phyloP scores from a whole-genome alignment of 2,329 filamentous ascomycete species.

The Apiospora pterosperma region DNA sequence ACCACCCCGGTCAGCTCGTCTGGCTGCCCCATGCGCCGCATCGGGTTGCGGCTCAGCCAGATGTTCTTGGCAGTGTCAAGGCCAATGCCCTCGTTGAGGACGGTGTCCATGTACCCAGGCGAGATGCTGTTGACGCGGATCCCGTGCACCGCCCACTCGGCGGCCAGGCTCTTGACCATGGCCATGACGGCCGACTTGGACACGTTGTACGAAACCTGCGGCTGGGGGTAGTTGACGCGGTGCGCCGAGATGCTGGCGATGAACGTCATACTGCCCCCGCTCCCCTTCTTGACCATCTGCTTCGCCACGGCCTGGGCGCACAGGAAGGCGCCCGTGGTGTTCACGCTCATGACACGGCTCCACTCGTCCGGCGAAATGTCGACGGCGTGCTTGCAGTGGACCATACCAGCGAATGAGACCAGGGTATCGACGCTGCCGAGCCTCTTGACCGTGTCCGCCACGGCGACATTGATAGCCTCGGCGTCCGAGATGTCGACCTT shows the following conservation, averaged over 20 bases:
- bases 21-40: slow-evolving; percentile 61
- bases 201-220: slow-evolving; percentile 69
- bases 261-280: slow-evolving; percentile 61
- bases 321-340: slow-evolving; percentile 68
- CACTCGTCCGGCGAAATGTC: slow-evolving; percentile 58
- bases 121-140: slow-evolving; percentile 69
- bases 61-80: slow-evolving; percentile 48
- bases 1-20: slow-evolving; percentile 62
- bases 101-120: slow-evolving; percentile 76
- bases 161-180: slow-evolving; percentile 62
- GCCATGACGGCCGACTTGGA: slow-evolving; percentile 65
- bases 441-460: slow-evolving; percentile 26
- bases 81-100: slow-evolving; percentile 64
- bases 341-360: slow-evolving; percentile 65
- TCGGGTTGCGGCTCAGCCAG: slow-evolving; percentile 59
- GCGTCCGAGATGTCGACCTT: slow-evolving; percentile 48
- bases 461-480: slow-evolving; percentile 21
- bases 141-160: slow-evolving; percentile 69
- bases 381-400: slow-evolving; percentile 57
- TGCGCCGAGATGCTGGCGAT: slow-evolving; percentile 68
- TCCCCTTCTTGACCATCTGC: slow-evolving; percentile 47
- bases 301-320: slow-evolving; percentile 61
- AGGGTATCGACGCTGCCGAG: slow-evolving; percentile 54
- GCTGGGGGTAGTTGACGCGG: slow-evolving; percentile 68
- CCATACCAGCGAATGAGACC: slow-evolving; percentile 66